Conservation (phyloP, 2,329 filamentous ascomycete species). For the Sporothrix globosa region DNA sequence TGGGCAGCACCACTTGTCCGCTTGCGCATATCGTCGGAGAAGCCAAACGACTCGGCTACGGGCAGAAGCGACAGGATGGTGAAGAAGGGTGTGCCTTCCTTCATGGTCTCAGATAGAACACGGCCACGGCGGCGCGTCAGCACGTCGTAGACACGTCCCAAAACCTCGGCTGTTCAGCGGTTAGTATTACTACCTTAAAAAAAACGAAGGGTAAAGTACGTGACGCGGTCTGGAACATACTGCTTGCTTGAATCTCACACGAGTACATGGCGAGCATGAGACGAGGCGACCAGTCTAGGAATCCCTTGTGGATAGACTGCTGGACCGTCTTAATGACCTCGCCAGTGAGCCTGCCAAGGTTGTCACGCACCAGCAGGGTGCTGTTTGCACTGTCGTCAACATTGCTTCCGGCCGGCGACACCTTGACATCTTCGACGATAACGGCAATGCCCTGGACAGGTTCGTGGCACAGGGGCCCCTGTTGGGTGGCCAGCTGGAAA, state of each 20-base stretch:
- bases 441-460: slow-evolving; percentile 92
- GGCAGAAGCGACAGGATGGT: slow-evolving; percentile 86
- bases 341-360: slow-evolving; percentile 79
- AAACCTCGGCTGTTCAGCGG: slow-evolving; percentile 70
- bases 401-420: slow-evolving; percentile 59
- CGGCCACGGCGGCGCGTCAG: slow-evolving; percentile 89
- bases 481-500: slow-evolving; percentile 87
- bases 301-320: slow-evolving; percentile 78
- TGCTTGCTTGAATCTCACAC: slow-evolving; percentile 94
- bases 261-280: slow-evolving; percentile 97
- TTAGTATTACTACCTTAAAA: background rate
- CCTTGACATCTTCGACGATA: slow-evolving; percentile 76
- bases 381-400: slow-evolving; percentile 23
- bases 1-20: slow-evolving; percentile 86
- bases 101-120: slow-evolving; percentile 87
- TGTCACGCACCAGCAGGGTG: slow-evolving; percentile 52
- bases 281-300: slow-evolving; percentile 95
- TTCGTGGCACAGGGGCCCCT: slow-evolving; percentile 90
- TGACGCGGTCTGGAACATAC: slow-evolving; percentile 50
- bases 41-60: slow-evolving; percentile 93
- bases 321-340: slow-evolving; percentile 91
- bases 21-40: slow-evolving; percentile 95
- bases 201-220: background rate
- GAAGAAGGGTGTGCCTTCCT: slow-evolving; percentile 95
- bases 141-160: slow-evolving; percentile 95